phyloP scores from a whole-genome alignment of 225 moss, liverwort and hornwort genomes.

The Pleurozium schreberi region DNA sequence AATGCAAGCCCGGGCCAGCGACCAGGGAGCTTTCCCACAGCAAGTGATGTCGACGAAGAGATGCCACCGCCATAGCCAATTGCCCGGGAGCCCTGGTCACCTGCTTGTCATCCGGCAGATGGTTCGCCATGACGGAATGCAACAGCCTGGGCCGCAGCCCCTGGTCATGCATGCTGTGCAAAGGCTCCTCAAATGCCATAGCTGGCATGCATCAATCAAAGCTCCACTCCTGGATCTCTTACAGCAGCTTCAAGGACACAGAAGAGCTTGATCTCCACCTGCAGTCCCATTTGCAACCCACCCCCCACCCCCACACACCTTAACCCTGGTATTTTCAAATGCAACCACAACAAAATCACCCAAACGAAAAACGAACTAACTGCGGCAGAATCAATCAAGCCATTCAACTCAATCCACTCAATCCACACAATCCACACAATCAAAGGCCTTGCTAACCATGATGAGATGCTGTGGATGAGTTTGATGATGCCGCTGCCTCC shows the following conservation, averaged over 20 bases:
- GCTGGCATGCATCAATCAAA: not conserved
- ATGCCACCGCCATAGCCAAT: slow-evolving; percentile 75
- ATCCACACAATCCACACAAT: not conserved
- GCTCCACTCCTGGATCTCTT: not conserved
- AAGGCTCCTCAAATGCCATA: slow-evolving; percentile 77
- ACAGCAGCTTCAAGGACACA: not conserved
- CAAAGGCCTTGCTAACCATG: not conserved
- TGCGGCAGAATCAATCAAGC: not conserved
- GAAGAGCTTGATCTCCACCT: not conserved
- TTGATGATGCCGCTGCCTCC: not conserved
- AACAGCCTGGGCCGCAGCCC: slow-evolving; percentile 68
- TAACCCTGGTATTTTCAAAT: not conserved
- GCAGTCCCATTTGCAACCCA: not conserved
- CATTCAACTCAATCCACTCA: not conserved
- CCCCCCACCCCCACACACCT: not conserved
- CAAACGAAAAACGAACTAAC: not conserved
- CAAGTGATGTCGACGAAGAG: slow-evolving; percentile 82
- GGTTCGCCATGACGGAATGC: slow-evolving; percentile 74
- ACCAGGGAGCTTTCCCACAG: slow-evolving; percentile 61
- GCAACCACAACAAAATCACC: not conserved
- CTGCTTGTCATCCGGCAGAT: slow-evolving; percentile 91
- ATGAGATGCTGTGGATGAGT: slow-evolving; percentile 11
- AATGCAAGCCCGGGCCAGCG: slow-evolving; percentile 34
- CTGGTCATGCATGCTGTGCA: slow-evolving; percentile 78
- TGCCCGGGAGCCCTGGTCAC: slow-evolving; percentile 77